phyloP scores from a whole-genome alignment of 495 filamentous ascomycete species.

The Aspergillus coremiiformis region DNA sequence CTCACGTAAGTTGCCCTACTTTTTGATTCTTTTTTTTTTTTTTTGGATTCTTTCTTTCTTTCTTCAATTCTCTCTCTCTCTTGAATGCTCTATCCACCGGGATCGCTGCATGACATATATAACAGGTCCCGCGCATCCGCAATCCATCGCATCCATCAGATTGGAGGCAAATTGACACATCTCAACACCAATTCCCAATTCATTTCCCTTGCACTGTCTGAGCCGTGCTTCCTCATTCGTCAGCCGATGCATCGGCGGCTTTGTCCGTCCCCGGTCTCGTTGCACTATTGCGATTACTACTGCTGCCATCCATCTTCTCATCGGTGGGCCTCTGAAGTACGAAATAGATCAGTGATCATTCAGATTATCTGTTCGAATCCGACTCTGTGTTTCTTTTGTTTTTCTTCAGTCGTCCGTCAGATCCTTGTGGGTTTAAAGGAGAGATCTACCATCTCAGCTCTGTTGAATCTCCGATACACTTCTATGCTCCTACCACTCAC shows the following conservation, averaged over 20 bases:
- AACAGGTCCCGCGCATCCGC: slow-evolving; percentile 11
- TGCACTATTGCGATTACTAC: slow-evolving; percentile 10
- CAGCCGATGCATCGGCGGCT: slow-evolving; percentile 12
- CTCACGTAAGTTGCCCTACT: background rate
- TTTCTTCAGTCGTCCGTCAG: background rate
- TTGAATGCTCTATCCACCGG: background rate
- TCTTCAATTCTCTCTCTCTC: background rate
- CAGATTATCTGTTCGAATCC: background rate
- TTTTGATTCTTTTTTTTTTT: background rate
- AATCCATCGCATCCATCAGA: slow-evolving; percentile 10
- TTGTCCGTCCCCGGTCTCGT: slow-evolving; percentile 12
- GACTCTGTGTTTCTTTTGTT: background rate
- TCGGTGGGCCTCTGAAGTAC: slow-evolving; percentile 10
- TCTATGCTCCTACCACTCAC: background rate
- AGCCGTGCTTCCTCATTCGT: slow-evolving; percentile 16
- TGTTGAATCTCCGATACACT: background rate
- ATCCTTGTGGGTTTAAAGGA: slow-evolving; percentile 2
- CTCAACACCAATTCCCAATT: background rate
- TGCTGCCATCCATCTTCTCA: background rate
- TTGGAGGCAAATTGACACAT: slow-evolving; percentile 18
- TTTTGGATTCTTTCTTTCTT: background rate
- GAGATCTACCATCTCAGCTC: background rate
- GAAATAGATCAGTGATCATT: slow-evolving; percentile 6
- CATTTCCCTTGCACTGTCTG: slow-evolving; percentile 4
- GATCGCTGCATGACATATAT: slow-evolving; percentile 24